Base-by-base conservation (phyloP, 2,329 filamentous ascomycete species). In the Penicillium sclerotiorum region DNA sequence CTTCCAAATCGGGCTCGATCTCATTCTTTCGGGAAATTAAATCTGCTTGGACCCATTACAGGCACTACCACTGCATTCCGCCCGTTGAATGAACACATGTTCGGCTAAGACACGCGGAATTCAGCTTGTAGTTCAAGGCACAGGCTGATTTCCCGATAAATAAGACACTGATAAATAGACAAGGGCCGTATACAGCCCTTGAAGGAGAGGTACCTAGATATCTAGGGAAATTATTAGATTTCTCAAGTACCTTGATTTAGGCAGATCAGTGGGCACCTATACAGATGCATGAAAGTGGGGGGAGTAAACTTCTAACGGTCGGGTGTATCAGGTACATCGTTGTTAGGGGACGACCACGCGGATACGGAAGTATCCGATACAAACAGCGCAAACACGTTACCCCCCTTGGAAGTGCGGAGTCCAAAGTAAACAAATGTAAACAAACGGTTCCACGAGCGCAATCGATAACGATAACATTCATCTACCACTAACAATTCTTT, bases 391-490 rank as follows among this genome's bases (percentile, higher is more conserved):
- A 61, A 61, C 56, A 28, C 2, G 9, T 8, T 57, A 58, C 50
- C 52, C 32, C 58, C 57, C 50, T 59, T 47, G 58, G 50, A 55
- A 55, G 55, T 58, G 53, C 54, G 55, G 56, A 59, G 59, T 60
- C 13, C 30, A 61, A 32, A 60, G 59, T 54, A 57, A 59, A 60
- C 55, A 59, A 58, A 59, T 18, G 33, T 39, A 39, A 32, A 39
- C 41, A 39, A 36, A 30, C 12, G 25, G n/a, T 35, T 18, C 27
- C 20, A 21, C 18, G 11, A 27, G 20, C 39, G 15, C 17, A 37
- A 30, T n/a, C 15, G 8, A 15, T 4, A 32, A 12, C 20, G n/a
- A 17, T n/a, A n/a, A 36, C 21, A 15, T 15, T 21, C 35, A 36
- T 45, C 27, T 22, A n/a, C 12, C 20, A 17, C 22, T 15, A 12